A percentile compares a stretch with the other conserved stretches of the same genome.
Conservation (phyloP, 2,329 filamentous ascomycete species). For the Sordariomycetes sp. region DNA sequence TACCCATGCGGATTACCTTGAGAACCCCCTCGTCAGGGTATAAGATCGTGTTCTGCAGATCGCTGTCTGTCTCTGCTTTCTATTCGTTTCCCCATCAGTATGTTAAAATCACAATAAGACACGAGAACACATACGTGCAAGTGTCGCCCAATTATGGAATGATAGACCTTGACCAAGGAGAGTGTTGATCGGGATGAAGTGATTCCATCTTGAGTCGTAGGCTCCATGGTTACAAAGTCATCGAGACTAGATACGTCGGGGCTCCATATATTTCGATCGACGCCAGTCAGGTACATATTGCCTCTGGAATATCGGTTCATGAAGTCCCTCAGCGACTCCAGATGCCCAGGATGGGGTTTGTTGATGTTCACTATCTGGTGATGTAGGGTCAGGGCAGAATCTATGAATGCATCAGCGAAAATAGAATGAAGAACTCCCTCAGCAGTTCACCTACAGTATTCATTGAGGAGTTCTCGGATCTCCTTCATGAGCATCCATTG, state of each 20-base stretch:
- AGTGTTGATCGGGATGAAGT: not conserved
- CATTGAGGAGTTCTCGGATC: not conserved
- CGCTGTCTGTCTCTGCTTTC: not conserved
- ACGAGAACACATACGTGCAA: not conserved
- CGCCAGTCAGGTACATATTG: not conserved
- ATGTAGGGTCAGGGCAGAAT: not conserved
- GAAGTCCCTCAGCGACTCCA: not conserved
- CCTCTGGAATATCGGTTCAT: not conserved
- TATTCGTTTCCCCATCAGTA: not conserved
- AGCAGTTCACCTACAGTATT: not conserved
- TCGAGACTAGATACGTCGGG: not conserved
- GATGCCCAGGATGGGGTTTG: not conserved
- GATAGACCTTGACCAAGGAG: not conserved
- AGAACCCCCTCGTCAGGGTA: not conserved
- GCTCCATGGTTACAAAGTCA: slow-evolving; percentile 1
- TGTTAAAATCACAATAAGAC: not conserved
- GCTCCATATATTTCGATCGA: not conserved
- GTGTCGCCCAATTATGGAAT: not conserved
- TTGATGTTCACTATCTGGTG: not conserved
- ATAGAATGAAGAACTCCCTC: not conserved
- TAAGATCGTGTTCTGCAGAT: not conserved
- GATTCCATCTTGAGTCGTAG: not conserved
- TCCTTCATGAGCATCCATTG: not conserved
- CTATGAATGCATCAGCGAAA: not conserved
- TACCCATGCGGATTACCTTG: not conserved